These are phyloP conservation scores for Samsoniella hepiali DNA, from an alignment of 2,329 filamentous ascomycete species.

Conservation along the genomic window DNA sequence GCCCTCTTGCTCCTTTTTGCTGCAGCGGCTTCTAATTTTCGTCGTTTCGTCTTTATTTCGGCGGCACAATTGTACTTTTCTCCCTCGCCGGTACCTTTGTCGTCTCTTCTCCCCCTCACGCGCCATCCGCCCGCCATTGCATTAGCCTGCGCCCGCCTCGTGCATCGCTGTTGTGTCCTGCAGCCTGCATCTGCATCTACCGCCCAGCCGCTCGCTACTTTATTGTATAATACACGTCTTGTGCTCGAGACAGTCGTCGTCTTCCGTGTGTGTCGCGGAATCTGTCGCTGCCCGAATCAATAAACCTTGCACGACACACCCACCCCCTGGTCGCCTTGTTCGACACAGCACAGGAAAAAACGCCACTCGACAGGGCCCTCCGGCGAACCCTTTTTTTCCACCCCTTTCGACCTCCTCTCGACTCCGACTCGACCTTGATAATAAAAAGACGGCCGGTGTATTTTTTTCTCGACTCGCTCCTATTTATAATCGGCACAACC, in stretches of 20 bases:
- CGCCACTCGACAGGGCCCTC: constrained; percentile 3
- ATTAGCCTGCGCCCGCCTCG: background rate
- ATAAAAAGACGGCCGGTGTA: background rate
- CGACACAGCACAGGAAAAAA: background rate
- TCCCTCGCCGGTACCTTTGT: background rate
- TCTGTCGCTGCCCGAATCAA: constrained; percentile 2
- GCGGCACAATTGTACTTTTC: background rate
- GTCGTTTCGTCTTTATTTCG: background rate
- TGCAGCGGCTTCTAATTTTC: background rate
- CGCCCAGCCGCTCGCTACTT: background rate
- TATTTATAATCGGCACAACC: background rate
- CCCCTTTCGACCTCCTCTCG: background rate
- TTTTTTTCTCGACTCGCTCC: background rate
- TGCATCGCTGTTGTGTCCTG: constrained; percentile 1
- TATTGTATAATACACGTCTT: background rate
- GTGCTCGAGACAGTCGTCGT: background rate
- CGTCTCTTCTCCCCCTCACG: background rate
- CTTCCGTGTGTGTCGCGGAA: background rate
- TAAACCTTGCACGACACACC: background rate
- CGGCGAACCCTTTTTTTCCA: background rate
- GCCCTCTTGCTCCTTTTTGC: background rate
- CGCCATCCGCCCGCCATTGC: background rate
- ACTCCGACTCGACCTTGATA: background rate
- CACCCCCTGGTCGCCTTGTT: background rate
- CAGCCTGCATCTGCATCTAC: constrained; percentile 11